phyloP scores from a whole-genome alignment of 768 basidiomycete genomes.

The Podaxis sp. region DNA sequence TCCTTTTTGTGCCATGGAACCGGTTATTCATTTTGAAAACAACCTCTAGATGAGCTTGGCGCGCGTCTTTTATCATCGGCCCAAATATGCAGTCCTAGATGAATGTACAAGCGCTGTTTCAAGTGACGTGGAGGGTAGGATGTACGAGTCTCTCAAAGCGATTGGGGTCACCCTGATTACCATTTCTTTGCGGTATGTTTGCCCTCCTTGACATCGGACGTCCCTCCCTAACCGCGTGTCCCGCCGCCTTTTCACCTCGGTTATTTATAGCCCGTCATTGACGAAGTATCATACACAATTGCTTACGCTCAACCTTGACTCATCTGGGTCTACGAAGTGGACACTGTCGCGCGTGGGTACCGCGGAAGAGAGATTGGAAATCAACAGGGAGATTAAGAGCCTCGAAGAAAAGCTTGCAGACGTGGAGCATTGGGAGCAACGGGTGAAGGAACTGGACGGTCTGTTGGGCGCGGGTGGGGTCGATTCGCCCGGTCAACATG shows the following conservation, averaged over 20 bases:
- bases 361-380: conserved; percentile 68
- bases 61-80: conserved; percentile 86
- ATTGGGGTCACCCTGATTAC: conserved; percentile 91
- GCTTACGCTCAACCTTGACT: conserved; percentile 73
- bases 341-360: conserved; percentile 69
- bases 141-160: conserved; percentile 92
- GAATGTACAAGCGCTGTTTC: conserved; percentile 96
- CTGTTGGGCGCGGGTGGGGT: conserved; percentile 47
- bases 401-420: conserved; percentile 68
- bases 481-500: background rate
- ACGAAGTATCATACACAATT: conserved; percentile 89
- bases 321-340: conserved; percentile 59
- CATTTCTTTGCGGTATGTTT: conserved; percentile 73
- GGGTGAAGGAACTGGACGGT: conserved; percentile 61
- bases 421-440: conserved; percentile 69
- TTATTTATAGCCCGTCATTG: conserved; percentile 63
- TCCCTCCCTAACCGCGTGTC: background rate
- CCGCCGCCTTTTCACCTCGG: background rate
- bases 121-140: conserved; percentile 91
- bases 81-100: conserved; percentile 82
- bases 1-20: background rate
- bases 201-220: background rate
- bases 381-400: conserved; percentile 69
- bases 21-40: background rate
- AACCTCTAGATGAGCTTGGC: conserved; percentile 74